A percentile compares a stretch with the other conserved stretches of the same genome.
These are phyloP conservation scores for Saitozyma podzolica DNA, from an alignment of 768 basidiomycete species.

Conservation along the genomic window DNA sequence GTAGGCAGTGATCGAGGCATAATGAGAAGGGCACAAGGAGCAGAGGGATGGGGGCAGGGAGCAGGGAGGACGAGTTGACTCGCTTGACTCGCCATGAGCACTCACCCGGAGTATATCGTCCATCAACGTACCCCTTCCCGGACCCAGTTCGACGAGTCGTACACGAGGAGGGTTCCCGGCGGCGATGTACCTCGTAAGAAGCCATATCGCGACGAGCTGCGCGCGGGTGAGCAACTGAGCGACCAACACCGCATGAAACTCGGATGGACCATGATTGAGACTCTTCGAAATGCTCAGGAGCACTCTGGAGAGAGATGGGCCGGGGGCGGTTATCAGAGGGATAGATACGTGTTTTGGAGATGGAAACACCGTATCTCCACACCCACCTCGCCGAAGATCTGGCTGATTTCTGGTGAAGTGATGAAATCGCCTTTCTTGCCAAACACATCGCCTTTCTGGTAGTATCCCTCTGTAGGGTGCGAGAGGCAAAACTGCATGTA, in stretches of 20 bases:
- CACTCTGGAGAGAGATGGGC: neutral
- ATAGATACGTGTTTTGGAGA: neutral
- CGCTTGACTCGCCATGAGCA: neutral
- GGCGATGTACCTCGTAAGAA: slow-evolving; percentile 70
- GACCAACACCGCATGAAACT: too few relatives aligned
- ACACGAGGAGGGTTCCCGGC: slow-evolving; percentile 59
- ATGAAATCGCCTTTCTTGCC: slow-evolving; percentile 88
- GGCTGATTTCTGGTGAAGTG: slow-evolving; percentile 94
- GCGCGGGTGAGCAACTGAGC: too few relatives aligned
- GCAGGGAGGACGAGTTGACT: neutral
- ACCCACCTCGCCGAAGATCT: slow-evolving; percentile 92
- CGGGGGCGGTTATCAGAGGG: too few relatives aligned
- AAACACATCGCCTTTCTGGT: slow-evolving; percentile 76
- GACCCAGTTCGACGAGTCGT: slow-evolving; percentile 86
- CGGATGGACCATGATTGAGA: too few relatives aligned
- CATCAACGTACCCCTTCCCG: slow-evolving; percentile 89
- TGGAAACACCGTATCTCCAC: neutral
- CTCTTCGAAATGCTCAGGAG: neutral
- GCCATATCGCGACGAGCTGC: slow-evolving; percentile 85
- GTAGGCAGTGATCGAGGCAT: too few relatives aligned
- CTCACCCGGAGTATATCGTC: slow-evolving; percentile 80
- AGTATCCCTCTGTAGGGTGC: slow-evolving; percentile 90
- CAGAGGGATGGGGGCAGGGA: too few relatives aligned
- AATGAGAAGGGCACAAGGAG: too few relatives aligned
- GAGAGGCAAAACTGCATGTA: slow-evolving; percentile 91